phyloP scores from a whole-genome alignment of 2,329 filamentous ascomycete genomes.

The Cladosporium phlei region DNA sequence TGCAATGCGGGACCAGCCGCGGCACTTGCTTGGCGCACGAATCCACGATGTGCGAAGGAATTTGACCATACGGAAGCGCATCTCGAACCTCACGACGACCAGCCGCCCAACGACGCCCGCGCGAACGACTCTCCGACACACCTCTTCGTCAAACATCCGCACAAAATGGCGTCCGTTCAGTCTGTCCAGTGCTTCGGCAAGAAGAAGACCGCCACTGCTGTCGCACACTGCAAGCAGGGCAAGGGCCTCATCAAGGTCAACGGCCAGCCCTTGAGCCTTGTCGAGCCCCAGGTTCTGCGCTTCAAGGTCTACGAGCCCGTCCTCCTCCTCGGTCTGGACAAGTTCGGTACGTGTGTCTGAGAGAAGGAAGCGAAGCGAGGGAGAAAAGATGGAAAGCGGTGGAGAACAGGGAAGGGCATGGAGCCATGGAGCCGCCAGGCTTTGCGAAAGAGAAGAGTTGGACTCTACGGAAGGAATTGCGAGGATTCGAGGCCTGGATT shows the following conservation, averaged over 20 bases:
- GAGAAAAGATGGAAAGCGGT: conserved; percentile 1
- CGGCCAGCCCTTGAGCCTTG: conserved; percentile 88
- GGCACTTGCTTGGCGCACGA: too few relatives aligned
- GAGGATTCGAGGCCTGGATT: background rate
- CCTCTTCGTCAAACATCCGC: conserved; percentile 7
- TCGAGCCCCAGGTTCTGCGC: conserved; percentile 93
- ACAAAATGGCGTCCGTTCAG: conserved; percentile 62
- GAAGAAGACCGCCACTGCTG: conserved; percentile 62
- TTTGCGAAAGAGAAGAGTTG: background rate
- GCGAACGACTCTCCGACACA: conserved; percentile 9
- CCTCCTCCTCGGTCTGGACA: conserved; percentile 94
- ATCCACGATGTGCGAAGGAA: too few relatives aligned
- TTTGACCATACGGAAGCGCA: too few relatives aligned
- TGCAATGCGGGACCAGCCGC: too few relatives aligned
- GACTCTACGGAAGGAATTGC: background rate
- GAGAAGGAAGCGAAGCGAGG: background rate
- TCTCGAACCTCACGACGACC: conserved; percentile 1
- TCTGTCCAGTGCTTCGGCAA: conserved; percentile 94
- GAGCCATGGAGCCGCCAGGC: background rate
- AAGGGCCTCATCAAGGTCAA: conserved; percentile 98
- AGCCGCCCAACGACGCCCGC: conserved; percentile 14
- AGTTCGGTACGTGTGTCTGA: conserved; percentile 60
- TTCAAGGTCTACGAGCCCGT: conserved; percentile 99
- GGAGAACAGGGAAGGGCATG: background rate
- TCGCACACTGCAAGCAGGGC: conserved; percentile 88